A percentile compares a stretch with the other conserved stretches of the same genome.
Evolutionary conservation across 2,329 filamentous ascomycete species (phyloP).

Genomic region (Fusarium nematophilum): DNA sequence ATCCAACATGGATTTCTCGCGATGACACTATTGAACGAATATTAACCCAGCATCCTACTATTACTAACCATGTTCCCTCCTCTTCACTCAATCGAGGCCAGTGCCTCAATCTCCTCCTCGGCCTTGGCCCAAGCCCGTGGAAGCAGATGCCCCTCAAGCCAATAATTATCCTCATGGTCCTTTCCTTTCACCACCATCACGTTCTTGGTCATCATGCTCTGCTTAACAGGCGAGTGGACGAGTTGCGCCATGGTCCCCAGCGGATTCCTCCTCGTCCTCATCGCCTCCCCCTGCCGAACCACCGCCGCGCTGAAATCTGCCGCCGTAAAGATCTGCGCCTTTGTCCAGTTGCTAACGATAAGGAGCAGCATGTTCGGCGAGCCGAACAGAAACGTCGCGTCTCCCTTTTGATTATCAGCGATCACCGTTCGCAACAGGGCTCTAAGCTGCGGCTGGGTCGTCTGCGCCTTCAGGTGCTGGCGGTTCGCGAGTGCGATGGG

Average conservation of each 20-base stretch:
- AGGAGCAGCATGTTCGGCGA: slow-evolving; percentile 48
- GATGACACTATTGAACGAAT: no score
- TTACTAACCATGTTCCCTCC: no score
- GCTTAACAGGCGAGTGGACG: slow-evolving; percentile 16
- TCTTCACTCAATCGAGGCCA: neutral
- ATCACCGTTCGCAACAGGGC: slow-evolving; percentile 43
- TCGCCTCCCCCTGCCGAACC: slow-evolving; percentile 17
- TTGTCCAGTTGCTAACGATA: slow-evolving; percentile 54
- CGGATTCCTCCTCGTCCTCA: slow-evolving; percentile 21
- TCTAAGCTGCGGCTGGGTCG: slow-evolving; percentile 48
- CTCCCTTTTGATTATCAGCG: slow-evolving; percentile 27
- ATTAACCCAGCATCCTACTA: no score
- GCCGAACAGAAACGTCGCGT: slow-evolving; percentile 45
- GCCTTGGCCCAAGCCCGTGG: slow-evolving; percentile 44
- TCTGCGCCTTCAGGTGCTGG: slow-evolving; percentile 48
- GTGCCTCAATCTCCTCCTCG: slow-evolving; percentile 32
- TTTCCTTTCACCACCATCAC: slow-evolving; percentile 42
- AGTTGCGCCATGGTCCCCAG: slow-evolving; percentile 35
- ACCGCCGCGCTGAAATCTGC: slow-evolving; percentile 52
- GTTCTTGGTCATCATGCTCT: slow-evolving; percentile 16
- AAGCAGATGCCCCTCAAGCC: slow-evolving; percentile 39
- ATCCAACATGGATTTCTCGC: no score
- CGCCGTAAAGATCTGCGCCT: slow-evolving; percentile 48
- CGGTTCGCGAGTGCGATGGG: slow-evolving; percentile 47
- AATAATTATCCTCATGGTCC: slow-evolving; percentile 44